These are phyloP conservation scores for Quillaja saponaria DNA, from an alignment of 306 rosid species.

Conservation along the genomic window DNA sequence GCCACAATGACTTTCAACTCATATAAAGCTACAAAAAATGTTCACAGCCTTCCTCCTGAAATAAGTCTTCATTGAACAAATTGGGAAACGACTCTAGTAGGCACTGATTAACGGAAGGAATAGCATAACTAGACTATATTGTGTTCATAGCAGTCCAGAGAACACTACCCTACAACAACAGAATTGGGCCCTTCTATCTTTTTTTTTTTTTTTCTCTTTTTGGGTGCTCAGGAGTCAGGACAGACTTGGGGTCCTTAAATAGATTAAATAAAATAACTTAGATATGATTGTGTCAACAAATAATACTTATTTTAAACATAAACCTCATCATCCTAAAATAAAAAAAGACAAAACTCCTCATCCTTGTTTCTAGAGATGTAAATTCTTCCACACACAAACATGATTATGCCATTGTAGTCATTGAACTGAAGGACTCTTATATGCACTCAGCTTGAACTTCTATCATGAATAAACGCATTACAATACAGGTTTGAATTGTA, in stretches of 20 bases:
- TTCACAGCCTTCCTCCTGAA: no score
- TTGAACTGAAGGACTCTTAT: slow-evolving; percentile 13
- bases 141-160: no score
- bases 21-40: no score
- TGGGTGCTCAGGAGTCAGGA: no score
- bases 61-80: no score
- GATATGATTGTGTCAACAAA: slow-evolving; percentile 1
- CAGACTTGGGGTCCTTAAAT: background rate
- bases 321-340: background rate
- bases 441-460: slow-evolving; percentile 15
- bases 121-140: no score
- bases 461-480: slow-evolving; percentile 13
- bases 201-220: no score
- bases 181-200: no score
- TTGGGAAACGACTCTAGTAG: no score
- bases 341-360: background rate
- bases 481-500: slow-evolving; percentile 17
- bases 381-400: slow-evolving; percentile 12
- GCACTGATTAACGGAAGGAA: no score
- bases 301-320: slow-evolving; percentile 13
- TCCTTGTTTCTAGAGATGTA: slow-evolving; percentile 6
- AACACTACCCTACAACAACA: no score
- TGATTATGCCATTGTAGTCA: slow-evolving; percentile 4
- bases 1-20: no score
- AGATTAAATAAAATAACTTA: slow-evolving; percentile 7